phyloP scores from a whole-genome alignment of 331 rosid genomes.

The Dryas integrifolia region DNA sequence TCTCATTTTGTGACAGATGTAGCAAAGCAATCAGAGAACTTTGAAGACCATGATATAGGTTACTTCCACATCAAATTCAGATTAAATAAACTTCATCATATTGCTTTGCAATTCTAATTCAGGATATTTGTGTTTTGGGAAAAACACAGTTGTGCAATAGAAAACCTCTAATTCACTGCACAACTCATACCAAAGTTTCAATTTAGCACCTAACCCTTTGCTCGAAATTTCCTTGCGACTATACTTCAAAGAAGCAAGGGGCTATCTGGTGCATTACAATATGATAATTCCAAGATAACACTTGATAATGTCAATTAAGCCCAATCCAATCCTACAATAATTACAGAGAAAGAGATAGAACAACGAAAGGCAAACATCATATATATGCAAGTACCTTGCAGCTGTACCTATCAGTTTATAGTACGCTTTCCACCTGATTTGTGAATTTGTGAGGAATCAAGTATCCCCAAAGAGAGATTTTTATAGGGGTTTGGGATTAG shows the following conservation, averaged over 20 bases:
- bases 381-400: not conserved
- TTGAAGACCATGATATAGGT: constrained; percentile 49
- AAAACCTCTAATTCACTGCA: constrained; percentile 18
- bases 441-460: not conserved
- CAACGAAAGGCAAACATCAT: not conserved
- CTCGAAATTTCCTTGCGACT: constrained; percentile 76
- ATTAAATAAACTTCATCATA: constrained; percentile 47
- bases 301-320: not conserved
- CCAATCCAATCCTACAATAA: not conserved
- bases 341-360: not conserved
- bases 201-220: constrained; percentile 70
- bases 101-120: constrained; percentile 34
- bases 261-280: constrained; percentile 58
- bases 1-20: not conserved
- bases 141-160: constrained; percentile 18
- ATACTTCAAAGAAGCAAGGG: constrained; percentile 69
- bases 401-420: not conserved
- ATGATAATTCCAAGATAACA: not conserved
- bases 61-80: constrained; percentile 58
- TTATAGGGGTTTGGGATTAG: constrained; percentile 13
- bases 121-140: constrained; percentile 3
- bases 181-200: constrained; percentile 44
- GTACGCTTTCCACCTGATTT: not conserved
- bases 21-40: constrained; percentile 77
- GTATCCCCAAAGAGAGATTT: not conserved